Evolutionary conservation across 1,284 basidiomycete species (phyloP).

Genomic region (Pseudozyma pruni): DNA sequence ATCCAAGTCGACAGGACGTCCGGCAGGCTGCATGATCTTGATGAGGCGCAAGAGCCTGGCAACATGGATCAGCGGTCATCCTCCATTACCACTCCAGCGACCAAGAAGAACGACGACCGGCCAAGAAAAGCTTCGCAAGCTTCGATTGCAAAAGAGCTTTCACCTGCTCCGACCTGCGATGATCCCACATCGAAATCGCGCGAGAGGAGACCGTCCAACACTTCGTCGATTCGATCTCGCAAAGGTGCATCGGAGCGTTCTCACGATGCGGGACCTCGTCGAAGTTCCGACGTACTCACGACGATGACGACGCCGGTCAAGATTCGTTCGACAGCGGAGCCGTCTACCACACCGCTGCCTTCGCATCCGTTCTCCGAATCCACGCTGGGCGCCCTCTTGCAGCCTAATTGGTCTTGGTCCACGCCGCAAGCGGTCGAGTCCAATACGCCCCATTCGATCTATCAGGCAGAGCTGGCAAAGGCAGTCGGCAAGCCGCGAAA

Average conservation of each 20-base stretch:
- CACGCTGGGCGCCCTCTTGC: slow-evolving; percentile 9
- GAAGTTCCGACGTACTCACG: slow-evolving; percentile 8
- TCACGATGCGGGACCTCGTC: slow-evolving; percentile 8
- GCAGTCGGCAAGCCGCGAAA: slow-evolving; percentile 36
- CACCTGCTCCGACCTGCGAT: slow-evolving; percentile 23
- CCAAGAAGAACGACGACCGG: too few relatives aligned
- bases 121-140: slow-evolving; percentile 14
- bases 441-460: slow-evolving; percentile 28
- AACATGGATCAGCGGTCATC: background rate
- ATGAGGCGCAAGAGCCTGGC: background rate
- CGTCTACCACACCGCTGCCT: slow-evolving; percentile 26
- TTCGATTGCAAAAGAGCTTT: slow-evolving; percentile 13
- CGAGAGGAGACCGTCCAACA: slow-evolving; percentile 8
- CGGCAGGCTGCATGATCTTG: background rate
- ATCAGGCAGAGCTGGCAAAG: slow-evolving; percentile 32
- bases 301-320: background rate
- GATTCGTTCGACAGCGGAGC: slow-evolving; percentile 2
- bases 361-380: slow-evolving; percentile 27
- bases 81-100: too few relatives aligned
- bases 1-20: background rate
- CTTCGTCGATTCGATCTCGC: slow-evolving; percentile 11
- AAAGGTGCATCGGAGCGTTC: slow-evolving; percentile 5
- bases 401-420: background rate
- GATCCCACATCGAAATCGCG: background rate
- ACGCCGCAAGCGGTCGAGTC: slow-evolving; percentile 17